These are phyloP conservation scores for Lichtheimia ornata DNA, from an alignment of 371 early-diverging fungal species.

Conservation along the genomic window DNA sequence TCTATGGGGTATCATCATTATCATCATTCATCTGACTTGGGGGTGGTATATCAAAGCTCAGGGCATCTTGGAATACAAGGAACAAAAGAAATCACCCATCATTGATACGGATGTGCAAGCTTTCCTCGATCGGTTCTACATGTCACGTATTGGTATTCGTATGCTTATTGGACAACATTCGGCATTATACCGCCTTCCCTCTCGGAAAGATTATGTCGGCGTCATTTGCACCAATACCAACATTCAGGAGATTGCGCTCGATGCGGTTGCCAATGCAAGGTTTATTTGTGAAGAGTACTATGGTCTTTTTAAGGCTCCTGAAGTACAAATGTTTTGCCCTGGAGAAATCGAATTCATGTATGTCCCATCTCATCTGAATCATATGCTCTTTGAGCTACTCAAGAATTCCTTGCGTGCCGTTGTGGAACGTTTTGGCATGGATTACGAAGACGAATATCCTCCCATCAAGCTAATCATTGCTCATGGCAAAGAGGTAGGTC, in stretches of 20 bases:
- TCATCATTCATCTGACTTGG: background rate
- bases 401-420: slow-evolving; percentile 96
- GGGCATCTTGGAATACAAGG: slow-evolving; percentile 93
- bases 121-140: slow-evolving; percentile 96
- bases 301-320: slow-evolving; percentile 81
- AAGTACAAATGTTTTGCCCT: slow-evolving; percentile 80
- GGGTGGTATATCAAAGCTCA: slow-evolving; percentile 59
- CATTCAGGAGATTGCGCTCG: slow-evolving; percentile 74
- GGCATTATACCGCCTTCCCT: slow-evolving; percentile 66
- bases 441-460: slow-evolving; percentile 85
- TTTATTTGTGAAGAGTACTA: slow-evolving; percentile 93
- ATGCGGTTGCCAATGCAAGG: slow-evolving; percentile 91
- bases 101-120: slow-evolving; percentile 87
- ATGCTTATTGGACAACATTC: slow-evolving; percentile 93
- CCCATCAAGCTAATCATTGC: slow-evolving; percentile 92
- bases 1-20: background rate
- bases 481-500: slow-evolving; percentile 82
- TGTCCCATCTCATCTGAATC: slow-evolving; percentile 93
- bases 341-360: slow-evolving; percentile 94
- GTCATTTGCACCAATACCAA: slow-evolving; percentile 93
- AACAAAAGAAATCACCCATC: slow-evolving; percentile 52
- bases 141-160: slow-evolving; percentile 97
- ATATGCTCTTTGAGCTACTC: slow-evolving; percentile 97
- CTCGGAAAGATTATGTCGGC: slow-evolving; percentile 83
- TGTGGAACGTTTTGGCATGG: slow-evolving; percentile 88